Percentiles rank a stretch among this genome's conserved stretches.
Conservation (phyloP, 441 rosid species). For the Populus hybrid region DNA sequence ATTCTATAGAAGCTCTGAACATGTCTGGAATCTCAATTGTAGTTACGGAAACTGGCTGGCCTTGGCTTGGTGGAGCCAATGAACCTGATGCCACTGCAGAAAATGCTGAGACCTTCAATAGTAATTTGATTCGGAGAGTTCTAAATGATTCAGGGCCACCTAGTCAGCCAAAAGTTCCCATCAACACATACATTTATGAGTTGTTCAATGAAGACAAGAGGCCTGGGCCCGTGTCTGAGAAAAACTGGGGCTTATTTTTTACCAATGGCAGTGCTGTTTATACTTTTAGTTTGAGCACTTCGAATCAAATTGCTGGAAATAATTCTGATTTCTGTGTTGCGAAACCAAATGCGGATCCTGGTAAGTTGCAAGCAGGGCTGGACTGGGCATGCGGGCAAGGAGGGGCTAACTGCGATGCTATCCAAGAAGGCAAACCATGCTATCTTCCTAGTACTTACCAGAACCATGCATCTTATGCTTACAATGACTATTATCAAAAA, state of each 20-base stretch:
- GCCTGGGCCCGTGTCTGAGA: constrained; percentile 69
- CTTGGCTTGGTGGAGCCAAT: constrained; percentile 63
- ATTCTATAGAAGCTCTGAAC: constrained; percentile 67
- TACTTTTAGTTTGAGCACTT: constrained; percentile 44
- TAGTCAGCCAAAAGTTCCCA: constrained; percentile 58
- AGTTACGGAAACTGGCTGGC: constrained; percentile 97
- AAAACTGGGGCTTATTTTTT: constrained; percentile 82
- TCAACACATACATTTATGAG: constrained; percentile 81
- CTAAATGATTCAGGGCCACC: constrained; percentile 89
- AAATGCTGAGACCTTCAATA: constrained; percentile 73
- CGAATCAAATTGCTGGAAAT: constrained; percentile 35
- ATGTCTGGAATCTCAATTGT: constrained; percentile 70
- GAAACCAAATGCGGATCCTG: constrained; percentile 54
- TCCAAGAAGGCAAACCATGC: constrained; percentile 70
- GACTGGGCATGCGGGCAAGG: constrained; percentile 99
- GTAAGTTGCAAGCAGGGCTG: constrained; percentile 63
- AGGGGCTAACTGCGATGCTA: constrained; percentile 62
- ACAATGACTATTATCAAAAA: constrained; percentile 82
- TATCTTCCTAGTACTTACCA: constrained; percentile 49
- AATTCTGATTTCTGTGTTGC: constrained; percentile 72
- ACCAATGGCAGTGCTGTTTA: constrained; percentile 71
- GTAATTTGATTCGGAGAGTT: constrained; percentile 66
- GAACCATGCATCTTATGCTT: constrained; percentile 91
- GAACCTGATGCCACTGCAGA: constrained; percentile 71
- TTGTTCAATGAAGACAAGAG: constrained; percentile 81